These are phyloP conservation scores for Chlorociboria aeruginascens DNA, from an alignment of 495 filamentous ascomycete species.

Conservation along the genomic window DNA sequence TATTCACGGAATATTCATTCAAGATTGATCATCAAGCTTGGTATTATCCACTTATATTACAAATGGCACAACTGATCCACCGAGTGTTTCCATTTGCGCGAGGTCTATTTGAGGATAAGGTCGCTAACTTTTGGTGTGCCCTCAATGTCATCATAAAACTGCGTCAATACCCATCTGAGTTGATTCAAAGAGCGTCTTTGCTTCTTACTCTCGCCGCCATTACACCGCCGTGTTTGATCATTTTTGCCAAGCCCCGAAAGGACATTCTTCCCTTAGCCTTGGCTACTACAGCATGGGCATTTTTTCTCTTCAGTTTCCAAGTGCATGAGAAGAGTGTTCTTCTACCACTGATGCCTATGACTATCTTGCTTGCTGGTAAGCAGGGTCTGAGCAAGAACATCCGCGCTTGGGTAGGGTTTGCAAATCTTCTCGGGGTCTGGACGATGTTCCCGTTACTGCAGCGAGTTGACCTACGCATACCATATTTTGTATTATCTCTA, in stretches of 20 bases:
- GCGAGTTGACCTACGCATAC: conserved; percentile 70
- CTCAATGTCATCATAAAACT: conserved; percentile 83
- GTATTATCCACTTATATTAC: conserved; percentile 61
- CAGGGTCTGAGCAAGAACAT: conserved; percentile 62
- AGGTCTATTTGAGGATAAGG: conserved; percentile 95
- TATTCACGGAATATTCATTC: conserved; percentile 44
- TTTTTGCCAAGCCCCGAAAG: conserved; percentile 68
- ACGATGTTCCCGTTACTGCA: conserved; percentile 86
- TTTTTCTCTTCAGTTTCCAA: conserved; percentile 94
- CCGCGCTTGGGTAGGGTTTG: conserved; percentile 85
- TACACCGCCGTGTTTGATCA: conserved; percentile 58
- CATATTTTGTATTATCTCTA: conserved; percentile 70
- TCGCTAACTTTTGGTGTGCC: conserved; percentile 95
- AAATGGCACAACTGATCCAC: conserved; percentile 68
- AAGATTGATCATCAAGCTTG: conserved; percentile 48
- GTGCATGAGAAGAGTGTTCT: conserved; percentile 96
- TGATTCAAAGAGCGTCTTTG: conserved; percentile 70
- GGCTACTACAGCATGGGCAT: conserved; percentile 80
- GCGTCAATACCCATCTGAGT: conserved; percentile 46
- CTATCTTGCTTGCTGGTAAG: conserved; percentile 64
- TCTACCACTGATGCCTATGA: conserved; percentile 85
- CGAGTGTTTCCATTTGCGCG: conserved; percentile 92
- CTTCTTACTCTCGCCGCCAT: conserved; percentile 66
- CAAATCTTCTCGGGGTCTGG: conserved; percentile 84
- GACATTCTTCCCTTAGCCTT: conserved; percentile 67